These are phyloP conservation scores for Noccaea bulbosa DNA, from an alignment of 345 rosid genomes.

Conservation along the genomic window DNA sequence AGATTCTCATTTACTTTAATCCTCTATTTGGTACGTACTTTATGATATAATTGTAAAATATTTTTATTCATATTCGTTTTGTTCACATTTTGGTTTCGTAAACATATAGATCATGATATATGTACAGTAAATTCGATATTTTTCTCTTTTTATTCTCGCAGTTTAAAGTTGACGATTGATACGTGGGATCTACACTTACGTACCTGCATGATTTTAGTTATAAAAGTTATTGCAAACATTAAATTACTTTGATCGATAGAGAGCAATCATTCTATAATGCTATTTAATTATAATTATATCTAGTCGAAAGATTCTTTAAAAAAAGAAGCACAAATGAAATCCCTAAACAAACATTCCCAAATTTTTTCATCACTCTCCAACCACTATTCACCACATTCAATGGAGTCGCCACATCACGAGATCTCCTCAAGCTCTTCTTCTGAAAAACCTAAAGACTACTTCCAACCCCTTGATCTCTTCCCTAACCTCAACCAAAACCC, in stretches of 20 bases:
- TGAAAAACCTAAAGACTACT: constrained; percentile 32
- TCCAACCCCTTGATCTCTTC: constrained; percentile 57
- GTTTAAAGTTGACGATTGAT: constrained; percentile 32
- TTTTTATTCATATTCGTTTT: constrained; percentile 29
- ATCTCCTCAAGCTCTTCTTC: constrained; percentile 47
- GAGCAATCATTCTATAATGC: constrained; percentile 41
- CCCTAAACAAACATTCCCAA: constrained; percentile 33
- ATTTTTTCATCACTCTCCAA: constrained; percentile 22
- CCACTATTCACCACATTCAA: constrained; percentile 39
- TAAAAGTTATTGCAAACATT: constrained; percentile 34
- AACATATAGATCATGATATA: constrained; percentile 7
- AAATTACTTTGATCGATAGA: constrained; percentile 21
- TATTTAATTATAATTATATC: constrained; percentile 26
- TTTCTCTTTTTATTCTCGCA: constrained; percentile 25
- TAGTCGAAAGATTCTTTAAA: neutral
- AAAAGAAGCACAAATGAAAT: constrained; percentile 2
- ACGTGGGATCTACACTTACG: constrained; percentile 37
- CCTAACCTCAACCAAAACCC: constrained; percentile 39
- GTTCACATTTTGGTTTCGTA: constrained; percentile 25
- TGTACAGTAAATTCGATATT: constrained; percentile 8
- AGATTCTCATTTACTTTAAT: constrained; percentile 38
- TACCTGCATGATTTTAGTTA: constrained; percentile 41
- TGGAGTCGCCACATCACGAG: constrained; percentile 35
- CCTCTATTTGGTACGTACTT: constrained; percentile 38
- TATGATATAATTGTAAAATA: constrained; percentile 9